Evolutionary conservation across 441 rosid species (phyloP), one percentile per base, ranked within the genome.

Genomic region (Eutrema salsugineum): DNA sequence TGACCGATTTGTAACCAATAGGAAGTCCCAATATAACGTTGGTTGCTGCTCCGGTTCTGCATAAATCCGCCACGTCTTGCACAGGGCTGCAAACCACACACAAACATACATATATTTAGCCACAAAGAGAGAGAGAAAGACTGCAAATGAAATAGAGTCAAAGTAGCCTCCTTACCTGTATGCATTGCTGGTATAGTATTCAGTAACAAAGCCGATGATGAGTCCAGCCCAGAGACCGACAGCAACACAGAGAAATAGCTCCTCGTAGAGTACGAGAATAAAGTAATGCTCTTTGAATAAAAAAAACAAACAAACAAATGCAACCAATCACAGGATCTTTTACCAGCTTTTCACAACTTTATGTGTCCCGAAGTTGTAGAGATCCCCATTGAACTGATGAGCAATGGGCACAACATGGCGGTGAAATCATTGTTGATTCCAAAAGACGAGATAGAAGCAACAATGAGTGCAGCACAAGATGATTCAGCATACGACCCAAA

Each of bases 151-250:
- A n/a, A n/a, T n/a, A 42, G 17, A 55, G 55, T 9, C 8, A 58
- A 19, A 28, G 5, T 16, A 17, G 32, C 36, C 11, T 43, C 6
- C 1, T n/a, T 68, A 88, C 91, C 91, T 87, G 82, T 86, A 89
- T 1, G 95, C 95, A 64, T 89, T 91, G 84, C 97, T 91, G 27
- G 97, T 91, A 76, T 81, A 91, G 63, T 86, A 91, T 82, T 91
- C 87, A 0, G 97, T 91, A 11, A 85, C 89, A 77, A 89, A 89
- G 8, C 86, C 97, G 70, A 89, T 89, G 57, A 91, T 84, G 33
- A 89, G 97, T 56, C 97, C 93, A 70, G 95, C 90, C 93, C 97
- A 87, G 48, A 91, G 87, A 73, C 93, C 97, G 80, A 91, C 90
- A 75, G 78, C 75, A 35, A 88, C 93, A 4, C 94, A 91, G 46